These are phyloP conservation scores for Yarrowia yakushimensis DNA, from an alignment of 805 yeast genomes.

Conservation along the genomic window DNA sequence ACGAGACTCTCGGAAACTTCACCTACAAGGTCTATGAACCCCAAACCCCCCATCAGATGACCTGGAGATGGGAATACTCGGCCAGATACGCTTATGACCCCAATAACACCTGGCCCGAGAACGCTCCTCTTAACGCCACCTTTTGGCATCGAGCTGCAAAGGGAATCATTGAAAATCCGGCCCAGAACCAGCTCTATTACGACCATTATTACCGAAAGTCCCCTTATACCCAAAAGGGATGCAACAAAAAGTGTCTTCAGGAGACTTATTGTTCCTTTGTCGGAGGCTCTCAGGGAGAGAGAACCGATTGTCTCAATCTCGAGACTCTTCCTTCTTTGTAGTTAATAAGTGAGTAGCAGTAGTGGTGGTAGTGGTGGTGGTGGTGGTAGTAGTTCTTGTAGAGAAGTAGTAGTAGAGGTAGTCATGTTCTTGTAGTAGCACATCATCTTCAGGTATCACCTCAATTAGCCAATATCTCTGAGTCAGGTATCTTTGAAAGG, in stretches of 20 bases:
- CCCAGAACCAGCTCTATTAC: neutral
- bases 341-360: too few species aligned
- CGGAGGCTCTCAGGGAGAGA: neutral
- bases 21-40: constrained; percentile 24
- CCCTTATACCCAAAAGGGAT: neutral
- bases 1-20: neutral
- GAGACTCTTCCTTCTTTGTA: neutral
- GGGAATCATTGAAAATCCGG: neutral
- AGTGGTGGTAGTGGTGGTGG: too few species aligned
- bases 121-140: constrained; percentile 60
- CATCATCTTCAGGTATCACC: too few species aligned
- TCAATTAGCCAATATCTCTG: too few species aligned
- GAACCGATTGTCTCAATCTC: neutral
- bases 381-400: too few species aligned
- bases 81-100: constrained; percentile 42
- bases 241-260: neutral
- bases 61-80: constrained; percentile 60
- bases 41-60: constrained; percentile 34
- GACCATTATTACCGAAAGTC: constrained; percentile 12
- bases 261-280: neutral
- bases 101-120: constrained; percentile 55
- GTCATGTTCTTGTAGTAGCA: too few species aligned
- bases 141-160: constrained; percentile 50
- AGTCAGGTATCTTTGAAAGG: too few species aligned
- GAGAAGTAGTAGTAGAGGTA: too few species aligned